Base-by-base conservation (phyloP, 1,284 basidiomycete species). In the Athelia sp. region DNA sequence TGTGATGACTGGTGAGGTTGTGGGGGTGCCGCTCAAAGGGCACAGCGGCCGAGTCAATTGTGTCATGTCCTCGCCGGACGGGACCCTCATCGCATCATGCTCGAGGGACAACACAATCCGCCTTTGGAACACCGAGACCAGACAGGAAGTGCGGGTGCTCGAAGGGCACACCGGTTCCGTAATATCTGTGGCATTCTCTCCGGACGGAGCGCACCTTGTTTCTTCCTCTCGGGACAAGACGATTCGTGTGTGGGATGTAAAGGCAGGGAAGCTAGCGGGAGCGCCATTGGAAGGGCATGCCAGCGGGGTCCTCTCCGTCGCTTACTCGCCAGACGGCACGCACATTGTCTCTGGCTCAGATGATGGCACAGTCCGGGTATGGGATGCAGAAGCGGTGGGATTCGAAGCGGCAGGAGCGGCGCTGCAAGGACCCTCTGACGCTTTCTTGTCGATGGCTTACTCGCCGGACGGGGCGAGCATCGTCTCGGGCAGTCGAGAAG, bases 181-280 rank as follows among this genome's bases (percentile, higher is more conserved):
- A 3, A 17, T 18, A 13, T 47, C 54, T 3, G 49, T 56, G 26
- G 54, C 50, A 14, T 54, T 54, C 47, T 58, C 56, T 3, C 50
- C 51, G 3, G 55, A 60, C 46, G 55, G 56, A 31, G 43, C 17
- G 23, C 26, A 38, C 17, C 38, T 59, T 38, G 55, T 52, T 4
- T 58, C 58, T 11, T 58, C 54, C n/a, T 56, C 56, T 19, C 22
- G 15, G 1, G 52, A 58, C 36, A 36, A 43, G 23, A 56, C 54
- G 3, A 43, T 57, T 13, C 45, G 51, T 4, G 43, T 57, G 3
- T 60, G 58, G 58, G 52, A 56, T 52, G 49, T 46, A 2, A 22
- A 77, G 50, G 75, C 47, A n/a, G 50, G 55, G 17, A 34, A 34
- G 11, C 11, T 34, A 11, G 32, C n/a, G n/a, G 11, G 11, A 34